Conservation (phyloP, 2,329 filamentous ascomycete species). For the Verticillium klebahnii region DNA sequence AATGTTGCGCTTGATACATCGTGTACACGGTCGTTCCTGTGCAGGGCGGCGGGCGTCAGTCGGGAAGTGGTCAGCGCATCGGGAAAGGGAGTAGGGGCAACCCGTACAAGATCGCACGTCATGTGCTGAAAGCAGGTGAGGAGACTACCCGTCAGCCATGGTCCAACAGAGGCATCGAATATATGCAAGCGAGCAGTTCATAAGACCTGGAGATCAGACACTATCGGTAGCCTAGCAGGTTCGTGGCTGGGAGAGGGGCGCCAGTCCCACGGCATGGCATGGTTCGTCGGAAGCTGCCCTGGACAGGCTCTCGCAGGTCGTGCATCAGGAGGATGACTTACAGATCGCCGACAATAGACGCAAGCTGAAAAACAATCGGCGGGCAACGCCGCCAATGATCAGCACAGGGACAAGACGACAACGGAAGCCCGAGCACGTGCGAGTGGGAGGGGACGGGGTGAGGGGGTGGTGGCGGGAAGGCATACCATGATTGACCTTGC, state of each 20-base stretch:
- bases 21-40: conserved; percentile 90
- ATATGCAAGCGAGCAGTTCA: not conserved
- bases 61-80: conserved; percentile 7
- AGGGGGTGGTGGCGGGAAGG: conserved; percentile 18
- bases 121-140: conserved; percentile 63
- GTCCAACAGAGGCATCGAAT: conserved; percentile 15
- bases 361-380: conserved; percentile 57
- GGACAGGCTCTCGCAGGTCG: conserved; percentile 1
- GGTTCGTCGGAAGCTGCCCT: not conserved
- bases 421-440: conserved; percentile 10
- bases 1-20: conserved; percentile 98
- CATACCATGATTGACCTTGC: conserved; percentile 87
- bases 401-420: conserved; percentile 20
- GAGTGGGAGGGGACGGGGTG: not conserved
- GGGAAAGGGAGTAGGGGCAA: conserved; percentile 12
- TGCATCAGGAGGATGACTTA: conserved; percentile 47
- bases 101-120: conserved; percentile 84
- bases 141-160: conserved; percentile 40
- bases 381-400: conserved; percentile 31
- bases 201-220: not conserved
- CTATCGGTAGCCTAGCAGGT: not conserved
- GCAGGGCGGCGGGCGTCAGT: conserved; percentile 20
- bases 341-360: conserved; percentile 85
- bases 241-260: not conserved
- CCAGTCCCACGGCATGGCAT: not conserved